phyloP scores from a whole-genome alignment of 257 asterid genomes.

The Linaria vulgaris region DNA sequence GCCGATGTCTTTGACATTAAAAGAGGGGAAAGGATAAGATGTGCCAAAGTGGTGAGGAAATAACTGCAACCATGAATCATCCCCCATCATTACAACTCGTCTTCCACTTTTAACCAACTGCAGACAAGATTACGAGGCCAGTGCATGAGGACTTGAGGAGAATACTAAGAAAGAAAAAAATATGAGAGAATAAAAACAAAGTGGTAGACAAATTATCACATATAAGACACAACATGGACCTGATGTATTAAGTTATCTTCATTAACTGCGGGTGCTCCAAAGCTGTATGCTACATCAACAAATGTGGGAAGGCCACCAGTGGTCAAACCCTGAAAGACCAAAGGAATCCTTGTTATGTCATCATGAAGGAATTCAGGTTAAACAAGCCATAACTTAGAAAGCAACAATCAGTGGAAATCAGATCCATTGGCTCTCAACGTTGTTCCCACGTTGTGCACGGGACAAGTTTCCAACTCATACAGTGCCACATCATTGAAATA shows the following conservation, averaged over 20 bases:
- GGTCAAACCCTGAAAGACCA: constrained; percentile 71
- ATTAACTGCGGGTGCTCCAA: constrained; percentile 95
- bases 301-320: constrained; percentile 99
- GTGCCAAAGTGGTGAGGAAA: constrained; percentile 76
- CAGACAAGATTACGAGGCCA: constrained; percentile 21
- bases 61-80: constrained; percentile 92
- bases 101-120: constrained; percentile 88
- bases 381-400: not conserved
- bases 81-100: constrained; percentile 97
- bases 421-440: constrained; percentile 7
- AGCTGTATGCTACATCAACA: constrained; percentile 91
- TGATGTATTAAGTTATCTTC: constrained; percentile 94
- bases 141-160: constrained; percentile 21
- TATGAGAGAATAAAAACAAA: not conserved
- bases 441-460: not conserved
- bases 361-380: constrained; percentile 17
- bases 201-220: constrained; percentile 7
- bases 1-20: constrained; percentile 91
- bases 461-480: constrained; percentile 4
- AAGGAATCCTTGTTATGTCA: constrained; percentile 4
- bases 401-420: not conserved
- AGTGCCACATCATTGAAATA: not conserved
- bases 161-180: constrained; percentile 13
- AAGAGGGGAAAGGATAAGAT: constrained; percentile 89
- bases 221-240: constrained; percentile 34